Base-by-base conservation (phyloP, 352 stramenopile species). In the Globisporangium parvum region DNA sequence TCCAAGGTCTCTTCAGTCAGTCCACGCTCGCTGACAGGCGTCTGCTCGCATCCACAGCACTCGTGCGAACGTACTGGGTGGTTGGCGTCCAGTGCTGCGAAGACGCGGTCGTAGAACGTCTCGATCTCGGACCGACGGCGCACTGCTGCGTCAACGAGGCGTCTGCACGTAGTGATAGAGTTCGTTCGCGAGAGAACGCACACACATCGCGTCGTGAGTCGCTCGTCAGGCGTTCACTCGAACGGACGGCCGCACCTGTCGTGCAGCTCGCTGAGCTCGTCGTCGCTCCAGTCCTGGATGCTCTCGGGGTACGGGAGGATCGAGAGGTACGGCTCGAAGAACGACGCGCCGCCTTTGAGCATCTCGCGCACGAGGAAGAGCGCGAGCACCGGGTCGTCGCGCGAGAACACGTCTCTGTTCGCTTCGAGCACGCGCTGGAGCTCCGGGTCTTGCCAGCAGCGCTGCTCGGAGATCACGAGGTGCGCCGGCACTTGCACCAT, bases 351-450 rank as follows among this genome's bases (percentile, higher is more conserved):
- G 4, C 65, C 75, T 11, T 69, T 63, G 6, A 77, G 57, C 47
- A 90, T 56, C 65, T 97, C 85, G 12, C 80, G 80, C 56, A 91
- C 75, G 1, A 97, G 59, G 50, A 92, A 96, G 23, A 96, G 63
- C 51, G 76, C 71, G 24, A 97, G 57, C 18, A 96, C 67, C 11
- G 85, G 77, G 62, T 97, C 89, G 56, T 92, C 85, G 24, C 77
- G 72, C 20, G 82, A 53, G 41, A 92, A 93, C 0, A 93, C 67
- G 57, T 85, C 75, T 49, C 67, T 58, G 57, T 91, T 83, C 21
- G 69, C 70, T 14, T 65, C 59, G 51, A 79, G 77, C 12, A 91
- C 62, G 18, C 45, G 59, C 0, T 73, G 46, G 23, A 93, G 63
- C 47, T 73, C 65, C 18, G 68, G 57, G 52, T 92, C 80, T 0